These are phyloP conservation scores for Russula dissimulans DNA, from an alignment of 768 basidiomycete species.

Conservation along the genomic window DNA sequence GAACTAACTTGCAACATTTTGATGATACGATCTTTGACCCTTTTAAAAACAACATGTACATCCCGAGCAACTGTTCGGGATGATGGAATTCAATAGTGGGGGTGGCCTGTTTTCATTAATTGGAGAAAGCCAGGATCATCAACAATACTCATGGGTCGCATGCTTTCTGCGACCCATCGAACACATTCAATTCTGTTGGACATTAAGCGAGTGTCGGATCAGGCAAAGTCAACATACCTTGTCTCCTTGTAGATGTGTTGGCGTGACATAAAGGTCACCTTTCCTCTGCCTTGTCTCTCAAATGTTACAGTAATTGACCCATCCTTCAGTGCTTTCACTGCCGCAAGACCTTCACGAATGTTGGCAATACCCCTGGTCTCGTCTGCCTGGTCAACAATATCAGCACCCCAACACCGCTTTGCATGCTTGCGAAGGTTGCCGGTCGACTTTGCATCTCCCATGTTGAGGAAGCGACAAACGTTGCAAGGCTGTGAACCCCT, in stretches of 20 bases:
- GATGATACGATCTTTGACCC: slow-evolving; percentile 22
- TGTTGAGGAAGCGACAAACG: background rate
- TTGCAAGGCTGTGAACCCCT: background rate
- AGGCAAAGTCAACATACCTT: background rate
- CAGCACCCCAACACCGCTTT: background rate
- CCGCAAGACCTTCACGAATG: background rate
- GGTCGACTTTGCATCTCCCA: background rate
- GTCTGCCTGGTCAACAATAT: background rate
- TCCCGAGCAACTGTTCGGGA: background rate
- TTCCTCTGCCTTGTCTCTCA: background rate
- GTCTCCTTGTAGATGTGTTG: background rate
- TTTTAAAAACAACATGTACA: slow-evolving; percentile 22
- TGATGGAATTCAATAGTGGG: no score
- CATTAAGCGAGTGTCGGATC: no score
- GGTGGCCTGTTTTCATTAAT: no score
- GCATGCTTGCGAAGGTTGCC: background rate
- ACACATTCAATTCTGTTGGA: slow-evolving; percentile 1
- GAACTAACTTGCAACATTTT: slow-evolving; percentile 10
- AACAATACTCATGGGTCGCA: no score
- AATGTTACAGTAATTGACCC: background rate
- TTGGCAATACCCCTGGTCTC: background rate
- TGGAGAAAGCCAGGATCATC: no score
- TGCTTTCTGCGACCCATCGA: background rate
- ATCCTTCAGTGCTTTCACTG: background rate
- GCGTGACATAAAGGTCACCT: background rate